Base-by-base conservation (phyloP, 129 eudicot genomes). In the Flaveria sonorensis region DNA sequence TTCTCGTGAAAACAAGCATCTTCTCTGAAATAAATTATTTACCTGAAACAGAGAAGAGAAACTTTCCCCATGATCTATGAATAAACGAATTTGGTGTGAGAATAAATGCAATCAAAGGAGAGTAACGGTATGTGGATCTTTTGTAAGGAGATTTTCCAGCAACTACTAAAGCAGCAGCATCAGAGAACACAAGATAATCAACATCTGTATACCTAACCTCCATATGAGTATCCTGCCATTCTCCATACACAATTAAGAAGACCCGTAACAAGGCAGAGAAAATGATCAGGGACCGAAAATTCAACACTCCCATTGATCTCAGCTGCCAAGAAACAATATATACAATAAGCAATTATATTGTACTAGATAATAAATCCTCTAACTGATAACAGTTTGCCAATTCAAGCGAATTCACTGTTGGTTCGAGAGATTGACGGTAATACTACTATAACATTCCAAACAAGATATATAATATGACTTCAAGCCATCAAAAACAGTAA, bases 191-290 rank as follows among this genome's bases (percentile, higher is more conserved):
- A 39, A 89, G 86, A 73, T 94, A 94, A 85, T 94, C 99, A 12
- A 91, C 87, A 74, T 94, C 99, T 11, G 99, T 91, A 85, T 94
- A 94, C 74, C 99, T 89, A 74, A 94, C 99, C 83, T 91, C 99
- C 99, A 91, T 86, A 85, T 91, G 99, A 62, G 86, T 77, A 77
- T 94, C 97, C 82, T 94, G 99, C 99, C 96, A 94, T 84, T 94
- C 97, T 74, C 97, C 99, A 70, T 89, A 94, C 1, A 91, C 24
- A 19, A 94, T 89, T 61, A 94, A 69, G 39, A 89, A 70, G 21
- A 89, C 80, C 1, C 96, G 91, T 61, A 92, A 72, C 51, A 89
- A 15, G 48, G 92, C 92, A 28, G 98, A 94, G 78, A 91, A 83
- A 10, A 94, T 16, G 59, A 94, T 73, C 36, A 91, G 81, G 51